Evolutionary conservation across 192 early-diverging fungal species (phyloP).

Genomic region (Backusella australiensis): DNA sequence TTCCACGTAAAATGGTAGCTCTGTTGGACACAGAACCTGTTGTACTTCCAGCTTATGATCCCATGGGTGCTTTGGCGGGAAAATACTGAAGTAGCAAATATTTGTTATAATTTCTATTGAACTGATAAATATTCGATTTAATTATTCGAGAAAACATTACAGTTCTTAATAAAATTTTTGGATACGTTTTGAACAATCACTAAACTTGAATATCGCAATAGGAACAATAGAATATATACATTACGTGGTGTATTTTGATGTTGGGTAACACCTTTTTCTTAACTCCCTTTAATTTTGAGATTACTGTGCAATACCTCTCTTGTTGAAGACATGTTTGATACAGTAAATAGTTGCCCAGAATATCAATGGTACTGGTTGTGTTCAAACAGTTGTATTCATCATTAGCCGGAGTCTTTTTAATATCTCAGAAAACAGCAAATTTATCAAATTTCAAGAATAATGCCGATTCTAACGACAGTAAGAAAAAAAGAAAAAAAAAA

Average conservation of each 20-base stretch:
- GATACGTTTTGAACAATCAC: not conserved
- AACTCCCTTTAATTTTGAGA: too few species aligned
- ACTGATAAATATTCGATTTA: not conserved
- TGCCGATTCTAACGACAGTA: too few species aligned
- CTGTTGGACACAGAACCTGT: slow-evolving; percentile 61
- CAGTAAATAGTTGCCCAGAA: not conserved
- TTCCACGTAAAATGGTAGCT: slow-evolving; percentile 58
- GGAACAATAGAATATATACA: not conserved
- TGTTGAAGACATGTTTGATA: not conserved
- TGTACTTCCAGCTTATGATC: slow-evolving; percentile 76
- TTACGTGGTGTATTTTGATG: not conserved
- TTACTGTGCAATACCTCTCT: not conserved
- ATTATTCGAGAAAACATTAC: not conserved
- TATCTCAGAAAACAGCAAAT: not conserved
- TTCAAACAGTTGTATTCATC: not conserved
- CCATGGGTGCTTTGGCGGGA: slow-evolving; percentile 69
- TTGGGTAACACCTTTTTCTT: too few species aligned
- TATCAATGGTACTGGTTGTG: not conserved
- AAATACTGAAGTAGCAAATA: not conserved
- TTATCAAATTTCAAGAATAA: not conserved
- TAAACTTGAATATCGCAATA: not conserved
- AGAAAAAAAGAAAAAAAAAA: too few species aligned
- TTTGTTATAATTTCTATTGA: not conserved
- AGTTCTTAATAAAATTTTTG: not conserved
- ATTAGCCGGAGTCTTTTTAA: not conserved